Evolutionary conservation across 1,284 basidiomycete species (phyloP).

Genomic region (Cutaneotrichosporon cutaneum): DNA sequence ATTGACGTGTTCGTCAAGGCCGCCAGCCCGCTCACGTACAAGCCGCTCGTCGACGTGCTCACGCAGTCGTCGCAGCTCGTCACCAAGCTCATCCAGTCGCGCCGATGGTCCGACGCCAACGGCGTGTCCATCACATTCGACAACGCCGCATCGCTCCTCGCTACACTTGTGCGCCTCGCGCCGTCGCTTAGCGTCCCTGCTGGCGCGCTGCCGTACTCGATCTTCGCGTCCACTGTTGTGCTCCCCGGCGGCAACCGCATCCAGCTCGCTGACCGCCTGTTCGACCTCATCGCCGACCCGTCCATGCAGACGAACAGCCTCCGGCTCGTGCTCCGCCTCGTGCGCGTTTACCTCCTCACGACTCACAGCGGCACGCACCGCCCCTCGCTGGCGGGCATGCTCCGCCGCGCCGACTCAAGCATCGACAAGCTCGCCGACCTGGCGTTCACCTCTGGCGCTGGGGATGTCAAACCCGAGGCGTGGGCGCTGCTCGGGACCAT

Average conservation of each 20-base stretch:
- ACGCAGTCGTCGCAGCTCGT: conserved; percentile 33
- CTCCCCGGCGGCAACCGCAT: conserved; percentile 27
- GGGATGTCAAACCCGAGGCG: conserved; percentile 64
- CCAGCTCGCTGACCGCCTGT: conserved; percentile 39
- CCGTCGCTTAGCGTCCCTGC: conserved; percentile 23
- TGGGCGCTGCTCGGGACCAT: conserved; percentile 83
- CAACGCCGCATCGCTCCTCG: conserved; percentile 31
- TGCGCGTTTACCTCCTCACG: conserved; percentile 39
- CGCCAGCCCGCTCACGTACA: conserved; percentile 41
- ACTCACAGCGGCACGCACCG: conserved; percentile 30
- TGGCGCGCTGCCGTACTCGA: conserved; percentile 32
- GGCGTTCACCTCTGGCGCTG: conserved; percentile 25
- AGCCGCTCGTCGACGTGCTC: conserved; percentile 43
- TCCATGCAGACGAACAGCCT: conserved; percentile 28
- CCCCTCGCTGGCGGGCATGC: conserved; percentile 42
- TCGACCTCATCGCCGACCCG: conserved; percentile 34
- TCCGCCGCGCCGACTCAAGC: conserved; percentile 35
- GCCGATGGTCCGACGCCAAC: conserved; percentile 33
- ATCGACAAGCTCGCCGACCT: conserved; percentile 27
- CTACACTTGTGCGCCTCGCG: conserved; percentile 35
- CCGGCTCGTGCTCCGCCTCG: conserved; percentile 28
- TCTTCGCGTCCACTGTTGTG: conserved; percentile 30
- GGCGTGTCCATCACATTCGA: conserved; percentile 35
- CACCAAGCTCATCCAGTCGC: conserved; percentile 27
- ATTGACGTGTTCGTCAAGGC: conserved; percentile 40